Base-by-base conservation (phyloP, 805 yeast species). In the Hyphopichia homilentoma region DNA sequence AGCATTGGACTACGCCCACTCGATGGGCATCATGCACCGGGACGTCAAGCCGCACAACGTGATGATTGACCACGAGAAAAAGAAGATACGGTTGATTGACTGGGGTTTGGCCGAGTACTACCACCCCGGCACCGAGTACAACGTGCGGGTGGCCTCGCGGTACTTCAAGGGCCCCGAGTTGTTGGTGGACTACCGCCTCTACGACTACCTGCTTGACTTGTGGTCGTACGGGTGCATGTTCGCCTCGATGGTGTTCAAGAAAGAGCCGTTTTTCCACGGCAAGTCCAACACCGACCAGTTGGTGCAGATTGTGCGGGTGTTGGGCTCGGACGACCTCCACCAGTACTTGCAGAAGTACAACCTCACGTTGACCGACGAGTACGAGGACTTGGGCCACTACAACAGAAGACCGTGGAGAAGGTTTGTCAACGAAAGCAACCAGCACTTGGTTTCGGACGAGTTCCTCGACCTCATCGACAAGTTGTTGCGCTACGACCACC, bases 21-120 rank as follows among this genome's bases (percentile, higher is more conserved):
- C 94, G 5, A 84, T 84, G 81, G 97, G 97, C 22, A 86, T 89
- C 43, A 87, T 87, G 82, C 96, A 87, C 59, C 70, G 96, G 54
- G 96, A 87, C 59, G 96, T 87, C 31, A 87, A 87, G 55, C 96
- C 96, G 7, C 96, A 87, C 57, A 87, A 87, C 52, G 86, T 87
- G 27, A 87, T 87, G 95, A 87, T 87, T 45, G 95, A 88, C 59
- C 95, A 87, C 40, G 62, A 68, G 16, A 57, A 53, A 28, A 73
- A 71, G 44, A 63, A 67, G 25, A 62, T 88, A 50, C 73, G 90
- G 47, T 73, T 88, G 35, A 88, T 88, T 43, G 96, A 88, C 63
- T 88, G 96, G 96, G 96, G 96, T 11, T 64, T 88, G 39, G 96
- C 96, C 6, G 96, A 88, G 56, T 88, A 84, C 52, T 88, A 88